These are phyloP conservation scores for Skeletonema potamos DNA, from an alignment of 108 stramenopile species.

Conservation along the genomic window DNA sequence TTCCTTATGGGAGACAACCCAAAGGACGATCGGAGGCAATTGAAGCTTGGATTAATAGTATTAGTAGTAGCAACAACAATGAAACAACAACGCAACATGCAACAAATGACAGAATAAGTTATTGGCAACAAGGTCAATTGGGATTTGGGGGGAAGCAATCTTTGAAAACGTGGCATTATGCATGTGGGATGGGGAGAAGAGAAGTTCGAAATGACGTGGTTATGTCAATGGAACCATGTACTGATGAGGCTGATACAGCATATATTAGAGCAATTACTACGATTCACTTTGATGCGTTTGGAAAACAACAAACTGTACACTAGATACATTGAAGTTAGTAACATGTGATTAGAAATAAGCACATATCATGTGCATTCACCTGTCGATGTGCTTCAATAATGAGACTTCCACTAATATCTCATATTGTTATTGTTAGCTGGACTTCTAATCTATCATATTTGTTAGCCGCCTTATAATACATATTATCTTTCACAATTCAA, in stretches of 20 bases:
- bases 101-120: slow-evolving; percentile 17
- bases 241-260: slow-evolving; percentile 21
- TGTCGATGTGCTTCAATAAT: no score
- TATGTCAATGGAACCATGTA: slow-evolving; percentile 7
- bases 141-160: slow-evolving; percentile 6
- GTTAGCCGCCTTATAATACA: no score
- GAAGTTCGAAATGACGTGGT: slow-evolving; percentile 26
- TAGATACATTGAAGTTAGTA: no score
- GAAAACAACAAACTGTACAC: neutral
- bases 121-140: slow-evolving; percentile 16
- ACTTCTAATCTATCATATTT: no score
- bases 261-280: slow-evolving; percentile 19
- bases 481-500: no score
- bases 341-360: no score
- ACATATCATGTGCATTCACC: no score
- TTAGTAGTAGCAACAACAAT: neutral
- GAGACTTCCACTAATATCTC: no score
- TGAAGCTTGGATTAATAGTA: neutral
- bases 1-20: slow-evolving; percentile 25
- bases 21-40: slow-evolving; percentile 16
- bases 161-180: slow-evolving; percentile 19
- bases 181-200: slow-evolving; percentile 19
- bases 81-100: neutral
- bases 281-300: slow-evolving; percentile 20
- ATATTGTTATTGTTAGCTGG: no score